Percentiles rank a stretch among this genome's conserved stretches.
Evolutionary conservation across 2,329 filamentous ascomycete genomes (phyloP).

Genomic region (Dactylellina leptospora): DNA sequence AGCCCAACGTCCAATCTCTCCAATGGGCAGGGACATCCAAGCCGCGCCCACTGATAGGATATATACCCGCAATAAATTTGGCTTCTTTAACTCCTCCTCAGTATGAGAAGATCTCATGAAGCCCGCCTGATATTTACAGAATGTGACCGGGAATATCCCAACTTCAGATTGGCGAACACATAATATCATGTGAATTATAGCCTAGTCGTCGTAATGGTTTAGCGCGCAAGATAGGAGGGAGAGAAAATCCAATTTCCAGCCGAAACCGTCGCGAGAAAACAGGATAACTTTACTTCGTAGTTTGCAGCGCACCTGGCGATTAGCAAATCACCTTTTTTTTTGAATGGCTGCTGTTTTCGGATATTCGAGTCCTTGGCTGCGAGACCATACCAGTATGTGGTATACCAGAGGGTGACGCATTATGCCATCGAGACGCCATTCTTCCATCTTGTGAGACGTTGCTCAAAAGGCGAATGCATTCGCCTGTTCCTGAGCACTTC

Average conservation of each 20-base stretch:
- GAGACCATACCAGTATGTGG: background rate
- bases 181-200: conserved; percentile 46
- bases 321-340: conserved; percentile 16
- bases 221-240: too few relatives aligned
- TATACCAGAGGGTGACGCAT: too few relatives aligned
- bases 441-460: conserved; percentile 30
- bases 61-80: too few relatives aligned
- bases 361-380: conserved; percentile 3
- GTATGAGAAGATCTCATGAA: background rate
- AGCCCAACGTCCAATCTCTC: conserved; percentile 24
- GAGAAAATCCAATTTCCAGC: conserved; percentile 5
- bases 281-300: background rate
- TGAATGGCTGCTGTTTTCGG: conserved; percentile 14
- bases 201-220: background rate
- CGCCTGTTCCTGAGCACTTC: conserved; percentile 1
- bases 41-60: background rate
- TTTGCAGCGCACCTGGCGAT: background rate
- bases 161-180: conserved; percentile 46
- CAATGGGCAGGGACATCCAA: background rate
- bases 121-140: background rate
- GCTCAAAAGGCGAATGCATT: conserved; percentile 27
- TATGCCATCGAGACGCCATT: conserved; percentile 40
- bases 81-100: background rate
- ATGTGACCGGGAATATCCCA: conserved; percentile 1
- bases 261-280: background rate